Evolutionary conservation across 768 basidiomycete genomes (phyloP), one percentile per base, ranked within the genome.

Genomic region (Auricularia heimuer): DNA sequence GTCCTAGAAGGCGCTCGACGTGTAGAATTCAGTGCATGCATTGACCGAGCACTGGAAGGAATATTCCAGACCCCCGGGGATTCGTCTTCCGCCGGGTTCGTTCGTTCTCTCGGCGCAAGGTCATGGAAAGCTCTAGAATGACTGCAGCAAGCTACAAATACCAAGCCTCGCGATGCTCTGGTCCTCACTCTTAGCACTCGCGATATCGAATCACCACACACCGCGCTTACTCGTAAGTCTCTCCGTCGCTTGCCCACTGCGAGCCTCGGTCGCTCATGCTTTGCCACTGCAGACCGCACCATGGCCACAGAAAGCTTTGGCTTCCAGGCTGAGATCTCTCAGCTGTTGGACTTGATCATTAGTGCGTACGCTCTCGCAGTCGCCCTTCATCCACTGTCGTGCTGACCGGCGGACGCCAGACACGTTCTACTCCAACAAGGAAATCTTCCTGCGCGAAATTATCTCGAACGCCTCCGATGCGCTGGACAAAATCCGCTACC

Each of bases 381-480:
- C 33, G 63, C 69, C 62, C 33, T 54, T 63, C 42, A 21, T n/a
- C 24, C 8, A 63, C 47, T 39, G 69, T 71, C 12, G 72, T 51
- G 39, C 39, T 42, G 39, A 42, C 39, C 39, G 39, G 39, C 62
- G 14, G 62, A 58, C 10, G n/a, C 21, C 69, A 92, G 91, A 98
- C 84, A 98, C 96, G 68, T 98, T 98, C 88, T 99, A 98, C 87
- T 97, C 94, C 68, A 98, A 99, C 88, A 99, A 99, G 84, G 96
- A 98, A 81, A 98, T 99, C 78, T 98, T 98, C 87, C 88, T 99
- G 71, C 92, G 97, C 76, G 97, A 98, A 80, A 68, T 98, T 71
- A 98, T 96, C 79, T 98, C 96, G 69, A 98, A 98, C 81, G 80
- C 82, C 69, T 98, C 97, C 66, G 97, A 98, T 86, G 97, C 97